Evolutionary conservation across 768 basidiomycete genomes (phyloP).

Genomic region (Suillus bovinus): DNA sequence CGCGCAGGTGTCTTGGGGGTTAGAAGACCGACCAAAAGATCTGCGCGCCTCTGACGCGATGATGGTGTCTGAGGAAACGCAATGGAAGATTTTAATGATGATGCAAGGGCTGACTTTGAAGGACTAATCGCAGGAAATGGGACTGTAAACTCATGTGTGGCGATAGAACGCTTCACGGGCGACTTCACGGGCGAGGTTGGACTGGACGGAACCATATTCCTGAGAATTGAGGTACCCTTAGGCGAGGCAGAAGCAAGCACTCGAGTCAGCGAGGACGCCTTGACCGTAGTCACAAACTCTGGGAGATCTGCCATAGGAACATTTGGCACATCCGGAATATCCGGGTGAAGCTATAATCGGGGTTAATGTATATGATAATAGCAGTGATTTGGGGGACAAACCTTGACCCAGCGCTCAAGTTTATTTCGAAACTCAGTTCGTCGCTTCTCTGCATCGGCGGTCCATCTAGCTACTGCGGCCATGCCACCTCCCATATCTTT

Average conservation of each 20-base stretch:
- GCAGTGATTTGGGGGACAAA: constrained; percentile 26
- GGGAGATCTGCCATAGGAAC: constrained; percentile 71
- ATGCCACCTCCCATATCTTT: constrained; percentile 81
- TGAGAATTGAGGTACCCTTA: constrained; percentile 44
- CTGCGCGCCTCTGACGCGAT: constrained; percentile 37
- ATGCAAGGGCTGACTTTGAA: constrained; percentile 31
- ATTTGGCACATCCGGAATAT: constrained; percentile 44
- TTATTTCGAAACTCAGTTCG: constrained; percentile 58
- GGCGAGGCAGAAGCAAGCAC: constrained; percentile 75
- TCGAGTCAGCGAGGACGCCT: constrained; percentile 69
- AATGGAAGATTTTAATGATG: constrained; percentile 48
- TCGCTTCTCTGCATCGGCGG: constrained; percentile 63
- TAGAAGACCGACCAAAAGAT: constrained; percentile 38
- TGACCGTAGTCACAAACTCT: constrained; percentile 47
- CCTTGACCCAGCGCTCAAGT: constrained; percentile 65
- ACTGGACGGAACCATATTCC: constrained; percentile 32
- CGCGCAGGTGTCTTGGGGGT: constrained; percentile 40
- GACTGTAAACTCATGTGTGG: constrained; percentile 17
- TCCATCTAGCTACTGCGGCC: constrained; percentile 89
- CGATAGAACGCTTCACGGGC: constrained; percentile 22
- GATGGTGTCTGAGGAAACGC: constrained; percentile 70
- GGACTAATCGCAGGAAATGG: constrained; percentile 50
- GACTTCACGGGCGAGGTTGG: constrained; percentile 41
- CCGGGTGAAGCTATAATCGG: constrained; percentile 50
- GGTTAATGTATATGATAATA: constrained; percentile 12